A percentile compares a stretch with the other conserved stretches of the same genome.
phyloP scores from a whole-genome alignment of 805 yeast species.

The Lipomyces japonicus region DNA sequence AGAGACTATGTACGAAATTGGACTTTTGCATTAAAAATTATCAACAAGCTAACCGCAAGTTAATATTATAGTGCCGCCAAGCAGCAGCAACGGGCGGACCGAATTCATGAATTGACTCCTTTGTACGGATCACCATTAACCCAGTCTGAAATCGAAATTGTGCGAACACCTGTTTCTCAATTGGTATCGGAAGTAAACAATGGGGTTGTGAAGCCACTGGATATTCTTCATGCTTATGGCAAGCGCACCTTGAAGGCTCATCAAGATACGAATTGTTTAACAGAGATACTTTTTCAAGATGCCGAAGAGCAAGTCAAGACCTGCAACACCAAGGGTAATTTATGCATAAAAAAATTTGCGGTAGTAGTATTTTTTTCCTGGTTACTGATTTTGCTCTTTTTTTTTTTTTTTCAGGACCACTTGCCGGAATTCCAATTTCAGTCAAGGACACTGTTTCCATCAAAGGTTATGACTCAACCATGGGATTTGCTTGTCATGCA shows the following conservation, averaged over 20 bases:
- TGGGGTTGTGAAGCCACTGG: constrained; percentile 48
- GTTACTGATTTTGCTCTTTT: too few species aligned
- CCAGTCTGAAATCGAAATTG: constrained; percentile 37
- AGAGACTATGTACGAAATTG: too few species aligned
- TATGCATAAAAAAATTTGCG: not conserved
- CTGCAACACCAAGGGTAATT: constrained; percentile 43
- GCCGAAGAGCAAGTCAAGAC: constrained; percentile 60
- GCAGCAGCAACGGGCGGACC: constrained; percentile 37
- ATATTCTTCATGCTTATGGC: constrained; percentile 59
- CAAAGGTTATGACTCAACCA: constrained; percentile 51
- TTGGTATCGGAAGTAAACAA: constrained; percentile 46
- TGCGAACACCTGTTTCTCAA: constrained; percentile 42
- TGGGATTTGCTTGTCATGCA: constrained; percentile 46
- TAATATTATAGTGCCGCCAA: constrained; percentile 29
- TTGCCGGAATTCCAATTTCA: constrained; percentile 63
- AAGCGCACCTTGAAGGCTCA: constrained; percentile 64
- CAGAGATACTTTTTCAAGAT: constrained; percentile 61
- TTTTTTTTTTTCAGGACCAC: constrained; percentile 45
- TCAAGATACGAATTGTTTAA: constrained; percentile 51
- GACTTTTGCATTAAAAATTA: too few species aligned
- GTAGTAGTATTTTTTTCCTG: not conserved
- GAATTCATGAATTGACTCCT: constrained; percentile 36
- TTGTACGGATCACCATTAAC: constrained; percentile 43
- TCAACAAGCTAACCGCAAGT: too few species aligned
- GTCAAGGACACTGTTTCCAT: constrained; percentile 55